Base-by-base conservation (phyloP, 352 stramenopile species). In the Stramenopiles sp. region DNA sequence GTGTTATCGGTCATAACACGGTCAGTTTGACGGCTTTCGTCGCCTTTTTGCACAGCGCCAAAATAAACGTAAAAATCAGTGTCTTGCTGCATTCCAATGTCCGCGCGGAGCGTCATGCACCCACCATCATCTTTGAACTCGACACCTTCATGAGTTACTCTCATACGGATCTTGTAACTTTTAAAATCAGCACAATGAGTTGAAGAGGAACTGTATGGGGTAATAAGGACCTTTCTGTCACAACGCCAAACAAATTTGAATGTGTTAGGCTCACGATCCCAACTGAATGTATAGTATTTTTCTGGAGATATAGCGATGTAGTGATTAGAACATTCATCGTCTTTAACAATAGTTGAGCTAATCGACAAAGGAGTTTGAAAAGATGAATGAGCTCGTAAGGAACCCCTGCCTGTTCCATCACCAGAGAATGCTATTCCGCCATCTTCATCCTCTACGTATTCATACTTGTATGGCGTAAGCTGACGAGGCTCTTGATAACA, bases 31-130 rank as follows among this genome's bases (percentile, higher is more conserved):
- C 27, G 55, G 55, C 55, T 71, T 71, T 71, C 55, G 27, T 71
- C 55, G 22, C 55, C 55, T 71, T 71, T 71, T 71, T 71, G 55
- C 22, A 71, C 55, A 25, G 55, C 55, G 22, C 55, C 55, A 71
- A 71, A 71, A 71, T 71, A 71, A 71, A 71, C 55, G 55, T 71
- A 71, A 71, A 71, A 71, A 27, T 71, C 55, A 22, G 27, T 71
- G 27, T 71, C 55, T 27, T 25, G 55, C 22, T 22, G 55, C 55
- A 71, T 71, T 71, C 55, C 55, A 27, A 71, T 71, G 27, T 71
- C 55, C 27, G 55, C 55, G 27, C 55, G 55, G 55, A 71, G 55
- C 55, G 55, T 71, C 22, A 22, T 27, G 55, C 55, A 71, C 27
- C 55, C 55, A 27, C 55, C 55, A 71, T 71, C 55, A 71, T 71